Evolutionary conservation across 441 rosid genomes (phyloP), one percentile per base, ranked within the genome.

Genomic region (Iberis amara): DNA sequence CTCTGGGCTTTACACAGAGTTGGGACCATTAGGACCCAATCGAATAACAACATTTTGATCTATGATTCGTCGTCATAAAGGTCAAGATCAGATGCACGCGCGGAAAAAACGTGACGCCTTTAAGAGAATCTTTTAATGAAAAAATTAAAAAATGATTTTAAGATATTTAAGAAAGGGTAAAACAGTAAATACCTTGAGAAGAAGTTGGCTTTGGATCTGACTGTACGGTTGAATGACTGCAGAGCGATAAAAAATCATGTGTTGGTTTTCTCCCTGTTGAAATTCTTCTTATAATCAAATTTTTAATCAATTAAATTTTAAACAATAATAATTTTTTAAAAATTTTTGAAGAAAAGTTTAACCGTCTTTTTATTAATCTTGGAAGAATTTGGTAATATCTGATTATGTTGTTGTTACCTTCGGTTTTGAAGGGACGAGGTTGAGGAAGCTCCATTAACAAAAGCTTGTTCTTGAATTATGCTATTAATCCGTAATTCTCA

Each of bases 191-290:
- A 87, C 95, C 87, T 76, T 78, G 96, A 76, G 92, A 50, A 39
- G 85, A 66, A 47, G 70, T 47, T 32, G 65, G 78, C 23, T 65
- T 78, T 68, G 81, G 88, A 82, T 90, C 95, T 78, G 79, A 83
- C 26, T 76, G 91, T 66, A 62, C 71, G 48, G 81, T 70, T 56
- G 97, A 68, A 73, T 79, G 83, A 62, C 76, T 74, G 86, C 78
- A 77, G 66, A 87, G 85, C 61, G 98, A 79, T 51, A 87, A 79
- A 73, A 87, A 87, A 76, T 90, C 95, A 40, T 83, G 86, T 21
- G 83, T 78, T 58, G 92, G 77, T 79, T 87, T 81, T 69, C 81
- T 83, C 62, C 83, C 98, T 85, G 89, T 64, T 47, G 11, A 73
- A 64, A 65, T 64, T 49, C 75, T 61, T 69, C 76, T 75, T 40